Evolutionary conservation across 148 eudicot species (phyloP).

Genomic region (Rhododendron griersonianum): DNA sequence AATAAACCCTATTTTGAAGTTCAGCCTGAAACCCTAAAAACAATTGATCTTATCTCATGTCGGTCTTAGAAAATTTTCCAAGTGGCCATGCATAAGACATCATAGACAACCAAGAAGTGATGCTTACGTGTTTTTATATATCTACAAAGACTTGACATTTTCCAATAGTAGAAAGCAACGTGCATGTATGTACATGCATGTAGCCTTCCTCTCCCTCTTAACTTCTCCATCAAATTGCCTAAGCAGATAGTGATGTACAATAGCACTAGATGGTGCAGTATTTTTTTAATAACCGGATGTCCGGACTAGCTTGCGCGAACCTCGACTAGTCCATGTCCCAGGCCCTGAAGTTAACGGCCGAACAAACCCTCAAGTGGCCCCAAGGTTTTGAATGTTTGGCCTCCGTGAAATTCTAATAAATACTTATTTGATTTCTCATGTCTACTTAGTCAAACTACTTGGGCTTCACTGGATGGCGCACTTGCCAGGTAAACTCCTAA

Average conservation of each 20-base stretch:
- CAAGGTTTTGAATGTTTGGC: too few relatives aligned
- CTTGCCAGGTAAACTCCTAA: too few relatives aligned
- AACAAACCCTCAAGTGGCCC: too few relatives aligned
- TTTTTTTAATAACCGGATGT: too few relatives aligned
- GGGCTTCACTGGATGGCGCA: too few relatives aligned
- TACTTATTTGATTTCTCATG: too few relatives aligned
- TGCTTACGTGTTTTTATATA: background rate
- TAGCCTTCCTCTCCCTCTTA: background rate
- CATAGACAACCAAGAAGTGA: background rate
- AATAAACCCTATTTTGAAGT: too few relatives aligned
- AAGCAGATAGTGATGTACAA: background rate
- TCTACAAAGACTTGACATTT: background rate
- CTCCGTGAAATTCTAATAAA: too few relatives aligned
- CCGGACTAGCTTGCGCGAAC: too few relatives aligned
- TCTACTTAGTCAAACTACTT: too few relatives aligned
- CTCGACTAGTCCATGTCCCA: too few relatives aligned
- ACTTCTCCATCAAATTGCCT: background rate
- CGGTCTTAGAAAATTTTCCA: background rate
- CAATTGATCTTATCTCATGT: background rate
- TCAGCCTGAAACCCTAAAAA: background rate
- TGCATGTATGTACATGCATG: background rate
- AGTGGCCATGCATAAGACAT: background rate
- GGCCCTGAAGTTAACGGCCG: too few relatives aligned
- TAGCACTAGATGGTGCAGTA: background rate
- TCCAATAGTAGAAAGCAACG: background rate